Conservation (phyloP, 495 filamentous ascomycete species). For the Tuber calosporum region DNA sequence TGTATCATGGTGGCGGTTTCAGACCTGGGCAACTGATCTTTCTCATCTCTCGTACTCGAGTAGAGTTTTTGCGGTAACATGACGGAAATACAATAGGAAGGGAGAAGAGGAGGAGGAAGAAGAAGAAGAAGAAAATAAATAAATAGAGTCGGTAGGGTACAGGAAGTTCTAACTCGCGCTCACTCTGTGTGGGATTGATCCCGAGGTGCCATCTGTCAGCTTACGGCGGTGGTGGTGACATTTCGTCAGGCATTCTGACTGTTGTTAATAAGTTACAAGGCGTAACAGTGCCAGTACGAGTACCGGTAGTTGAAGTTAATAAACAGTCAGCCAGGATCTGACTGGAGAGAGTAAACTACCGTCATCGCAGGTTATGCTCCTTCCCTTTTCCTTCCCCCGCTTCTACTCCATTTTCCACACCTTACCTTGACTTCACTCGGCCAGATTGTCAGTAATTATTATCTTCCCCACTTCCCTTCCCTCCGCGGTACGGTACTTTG, state of each 20-base stretch:
- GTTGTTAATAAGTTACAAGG: background rate
- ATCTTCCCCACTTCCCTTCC: background rate
- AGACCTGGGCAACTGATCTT: background rate
- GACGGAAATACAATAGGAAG: background rate
- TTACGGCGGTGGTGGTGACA: background rate
- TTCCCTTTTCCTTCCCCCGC: background rate
- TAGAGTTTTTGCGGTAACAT: background rate
- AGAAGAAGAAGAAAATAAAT: background rate
- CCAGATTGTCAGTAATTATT: background rate
- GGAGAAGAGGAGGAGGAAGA: background rate
- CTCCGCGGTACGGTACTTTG: background rate
- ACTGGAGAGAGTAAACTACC: background rate
- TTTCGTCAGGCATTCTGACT: background rate
- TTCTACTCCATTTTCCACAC: background rate
- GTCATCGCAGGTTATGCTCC: background rate
- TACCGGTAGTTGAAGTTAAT: conserved; percentile 1
- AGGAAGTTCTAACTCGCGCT: background rate
- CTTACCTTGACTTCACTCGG: background rate
- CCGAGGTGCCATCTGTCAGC: conserved; percentile 1
- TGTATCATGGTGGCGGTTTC: background rate
- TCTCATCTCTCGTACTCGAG: background rate
- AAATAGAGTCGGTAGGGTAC: background rate
- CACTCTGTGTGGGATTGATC: background rate
- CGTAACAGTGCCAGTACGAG: background rate
- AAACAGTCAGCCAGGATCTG: background rate